Percentiles rank a stretch among this genome's conserved stretches.
Evolutionary conservation across 2,329 filamentous ascomycete species (phyloP).

Genomic region (Cladophialophora psammophila): DNA sequence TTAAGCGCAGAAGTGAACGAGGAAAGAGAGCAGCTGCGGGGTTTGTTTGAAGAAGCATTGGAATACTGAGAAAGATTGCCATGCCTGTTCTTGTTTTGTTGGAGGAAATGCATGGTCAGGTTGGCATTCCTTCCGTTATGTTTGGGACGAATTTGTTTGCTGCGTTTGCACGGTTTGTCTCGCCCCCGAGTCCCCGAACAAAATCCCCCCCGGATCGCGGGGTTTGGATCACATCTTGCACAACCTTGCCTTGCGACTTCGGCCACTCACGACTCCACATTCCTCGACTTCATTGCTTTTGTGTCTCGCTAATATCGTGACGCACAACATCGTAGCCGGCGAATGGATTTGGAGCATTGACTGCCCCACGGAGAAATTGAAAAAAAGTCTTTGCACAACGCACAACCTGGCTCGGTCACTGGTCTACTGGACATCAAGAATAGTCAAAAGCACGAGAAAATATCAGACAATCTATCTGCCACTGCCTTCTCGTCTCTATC

Average conservation of each 20-base stretch:
- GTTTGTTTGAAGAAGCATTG: slow-evolving; percentile 71
- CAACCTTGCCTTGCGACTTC: slow-evolving; percentile 17
- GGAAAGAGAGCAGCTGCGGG: slow-evolving; percentile 75
- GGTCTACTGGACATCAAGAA: slow-evolving; percentile 2
- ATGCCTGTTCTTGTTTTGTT: neutral
- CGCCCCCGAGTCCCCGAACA: slow-evolving; percentile 7
- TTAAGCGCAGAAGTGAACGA: slow-evolving; percentile 72
- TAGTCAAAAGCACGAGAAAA: slow-evolving; percentile 8
- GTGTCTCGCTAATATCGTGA: slow-evolving; percentile 1
- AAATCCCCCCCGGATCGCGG: neutral
- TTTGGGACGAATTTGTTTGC: slow-evolving; percentile 8
- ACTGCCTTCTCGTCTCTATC: neutral
- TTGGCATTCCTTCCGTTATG: neutral
- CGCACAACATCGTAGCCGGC: slow-evolving; percentile 3
- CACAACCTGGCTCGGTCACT: slow-evolving; percentile 20
- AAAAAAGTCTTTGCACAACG: slow-evolving; percentile 2
- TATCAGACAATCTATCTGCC: slow-evolving; percentile 9
- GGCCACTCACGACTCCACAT: neutral
- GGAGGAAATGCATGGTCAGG: slow-evolving; percentile 8
- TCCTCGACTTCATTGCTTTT: slow-evolving; percentile 12
- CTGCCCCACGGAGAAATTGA: slow-evolving; percentile 7
- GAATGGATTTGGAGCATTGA: slow-evolving; percentile 9
- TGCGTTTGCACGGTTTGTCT: slow-evolving; percentile 19
- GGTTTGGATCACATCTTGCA: neutral
- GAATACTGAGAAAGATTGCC: slow-evolving; percentile 52